These are phyloP conservation scores for Apiospora malaysiana DNA, from an alignment of 2,329 filamentous ascomycete species.

Conservation along the genomic window DNA sequence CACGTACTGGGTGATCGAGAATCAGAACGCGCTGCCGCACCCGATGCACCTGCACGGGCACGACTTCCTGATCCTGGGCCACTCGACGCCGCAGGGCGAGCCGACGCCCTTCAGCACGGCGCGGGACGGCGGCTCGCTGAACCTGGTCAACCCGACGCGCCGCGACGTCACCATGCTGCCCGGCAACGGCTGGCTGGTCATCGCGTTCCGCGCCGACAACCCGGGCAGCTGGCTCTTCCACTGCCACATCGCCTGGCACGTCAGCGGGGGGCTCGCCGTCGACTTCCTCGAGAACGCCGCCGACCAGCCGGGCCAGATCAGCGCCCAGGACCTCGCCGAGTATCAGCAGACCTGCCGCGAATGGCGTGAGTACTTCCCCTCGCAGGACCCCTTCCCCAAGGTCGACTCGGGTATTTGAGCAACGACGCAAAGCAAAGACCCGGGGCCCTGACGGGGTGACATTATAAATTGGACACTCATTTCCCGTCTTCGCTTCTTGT, in stretches of 20 bases:
- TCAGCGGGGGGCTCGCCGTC: constrained; percentile 51
- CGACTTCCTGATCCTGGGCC: constrained; percentile 39
- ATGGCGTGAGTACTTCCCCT: constrained; percentile 18
- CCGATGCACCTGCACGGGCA: constrained; percentile 40
- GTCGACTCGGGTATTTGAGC: constrained; percentile 24
- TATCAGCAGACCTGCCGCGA: constrained; percentile 23
- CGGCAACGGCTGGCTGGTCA: constrained; percentile 48
- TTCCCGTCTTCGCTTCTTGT: neutral
- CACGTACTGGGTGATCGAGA: constrained; percentile 34
- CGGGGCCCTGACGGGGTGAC: too few relatives aligned
- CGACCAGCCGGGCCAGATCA: constrained; percentile 25
- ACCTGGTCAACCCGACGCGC: constrained; percentile 48
- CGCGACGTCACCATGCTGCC: constrained; percentile 53
- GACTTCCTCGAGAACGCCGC: constrained; percentile 51
- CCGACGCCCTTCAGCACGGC: constrained; percentile 24
- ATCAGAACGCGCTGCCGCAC: constrained; percentile 28
- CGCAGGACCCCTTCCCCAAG: constrained; percentile 16
- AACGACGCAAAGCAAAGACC: neutral
- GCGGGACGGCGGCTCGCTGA: constrained; percentile 34
- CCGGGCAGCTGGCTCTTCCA: constrained; percentile 55
- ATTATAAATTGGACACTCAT: neutral
- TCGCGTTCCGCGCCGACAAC: constrained; percentile 55
- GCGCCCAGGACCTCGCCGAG: neutral
- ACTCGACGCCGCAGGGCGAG: constrained; percentile 7
- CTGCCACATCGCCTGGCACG: constrained; percentile 57